A percentile compares a stretch with the other conserved stretches of the same genome.
These are phyloP conservation scores for Cladosporium sphaerospermum DNA, from an alignment of 2,329 filamentous ascomycete genomes.

Conservation along the genomic window DNA sequence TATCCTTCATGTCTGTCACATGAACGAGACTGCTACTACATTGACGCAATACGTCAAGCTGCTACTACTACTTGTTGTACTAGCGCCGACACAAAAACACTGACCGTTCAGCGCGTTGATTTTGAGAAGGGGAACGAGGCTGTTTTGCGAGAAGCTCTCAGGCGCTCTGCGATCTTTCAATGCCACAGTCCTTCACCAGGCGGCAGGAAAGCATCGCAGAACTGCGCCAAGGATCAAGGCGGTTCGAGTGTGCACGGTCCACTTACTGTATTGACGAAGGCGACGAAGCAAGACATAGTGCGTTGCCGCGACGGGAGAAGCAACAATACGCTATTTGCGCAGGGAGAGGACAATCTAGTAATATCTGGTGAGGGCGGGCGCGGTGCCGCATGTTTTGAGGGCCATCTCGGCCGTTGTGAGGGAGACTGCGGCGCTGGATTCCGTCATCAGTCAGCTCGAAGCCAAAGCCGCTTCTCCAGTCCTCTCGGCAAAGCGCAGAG, in stretches of 20 bases:
- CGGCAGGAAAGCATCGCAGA: background rate
- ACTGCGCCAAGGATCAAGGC: background rate
- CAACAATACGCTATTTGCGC: too few species aligned
- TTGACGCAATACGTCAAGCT: too few species aligned
- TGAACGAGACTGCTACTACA: too few species aligned
- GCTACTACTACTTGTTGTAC: too few species aligned
- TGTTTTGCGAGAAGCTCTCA: too few species aligned
- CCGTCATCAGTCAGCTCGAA: background rate
- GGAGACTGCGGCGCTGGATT: background rate
- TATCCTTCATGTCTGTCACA: too few species aligned
- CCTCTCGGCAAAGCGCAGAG: background rate
- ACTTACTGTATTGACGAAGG: background rate
- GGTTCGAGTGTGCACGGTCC: background rate
- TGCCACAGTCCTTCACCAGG: background rate
- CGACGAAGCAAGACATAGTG: conserved; percentile 3
- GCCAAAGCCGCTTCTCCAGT: background rate
- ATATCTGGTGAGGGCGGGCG: background rate
- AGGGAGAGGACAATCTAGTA: background rate
- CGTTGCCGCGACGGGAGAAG: background rate
- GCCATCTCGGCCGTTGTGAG: background rate
- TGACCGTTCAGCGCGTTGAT: too few species aligned
- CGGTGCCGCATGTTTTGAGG: background rate
- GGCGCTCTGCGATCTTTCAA: too few species aligned
- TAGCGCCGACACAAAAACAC: too few species aligned
- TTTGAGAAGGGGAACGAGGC: too few species aligned